phyloP scores from a whole-genome alignment of 2,329 filamentous ascomycete species.

The Pseudogymnoascus sp. region DNA sequence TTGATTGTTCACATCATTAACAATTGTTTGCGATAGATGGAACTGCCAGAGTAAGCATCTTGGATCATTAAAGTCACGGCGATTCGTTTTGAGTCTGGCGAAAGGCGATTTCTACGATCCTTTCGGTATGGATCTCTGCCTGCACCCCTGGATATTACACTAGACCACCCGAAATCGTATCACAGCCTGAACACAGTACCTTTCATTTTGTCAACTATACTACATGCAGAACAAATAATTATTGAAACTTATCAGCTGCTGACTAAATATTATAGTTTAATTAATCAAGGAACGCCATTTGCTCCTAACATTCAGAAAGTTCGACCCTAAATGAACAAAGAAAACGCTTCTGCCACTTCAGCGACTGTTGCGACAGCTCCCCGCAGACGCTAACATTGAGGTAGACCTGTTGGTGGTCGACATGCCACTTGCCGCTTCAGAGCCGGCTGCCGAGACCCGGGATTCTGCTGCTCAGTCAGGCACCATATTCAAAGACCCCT shows the following conservation, averaged over 20 bases:
- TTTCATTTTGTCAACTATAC: not conserved
- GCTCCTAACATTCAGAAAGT: not conserved
- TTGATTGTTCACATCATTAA: not conserved
- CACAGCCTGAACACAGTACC: not conserved
- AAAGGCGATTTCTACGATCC: not conserved
- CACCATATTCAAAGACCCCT: slow-evolving; percentile 17
- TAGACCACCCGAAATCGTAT: not conserved
- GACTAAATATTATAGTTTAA: not conserved
- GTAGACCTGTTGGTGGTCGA: not conserved
- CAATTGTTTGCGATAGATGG: not conserved
- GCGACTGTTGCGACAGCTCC: not conserved
- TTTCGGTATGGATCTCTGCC: too few relatives aligned
- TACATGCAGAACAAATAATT: not conserved
- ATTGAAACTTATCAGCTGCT: not conserved
- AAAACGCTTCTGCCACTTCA: not conserved
- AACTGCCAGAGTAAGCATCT: not conserved
- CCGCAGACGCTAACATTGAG: not conserved
- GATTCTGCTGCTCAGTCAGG: not conserved
- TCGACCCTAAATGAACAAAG: not conserved
- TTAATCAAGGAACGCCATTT: not conserved
- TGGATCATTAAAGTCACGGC: not conserved
- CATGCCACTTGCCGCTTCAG: not conserved
- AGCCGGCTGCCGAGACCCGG: not conserved
- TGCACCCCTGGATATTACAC: not conserved
- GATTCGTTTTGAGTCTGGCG: not conserved